Base-by-base conservation (phyloP, 495 filamentous ascomycete genomes). In the Durotheca rogersii region DNA sequence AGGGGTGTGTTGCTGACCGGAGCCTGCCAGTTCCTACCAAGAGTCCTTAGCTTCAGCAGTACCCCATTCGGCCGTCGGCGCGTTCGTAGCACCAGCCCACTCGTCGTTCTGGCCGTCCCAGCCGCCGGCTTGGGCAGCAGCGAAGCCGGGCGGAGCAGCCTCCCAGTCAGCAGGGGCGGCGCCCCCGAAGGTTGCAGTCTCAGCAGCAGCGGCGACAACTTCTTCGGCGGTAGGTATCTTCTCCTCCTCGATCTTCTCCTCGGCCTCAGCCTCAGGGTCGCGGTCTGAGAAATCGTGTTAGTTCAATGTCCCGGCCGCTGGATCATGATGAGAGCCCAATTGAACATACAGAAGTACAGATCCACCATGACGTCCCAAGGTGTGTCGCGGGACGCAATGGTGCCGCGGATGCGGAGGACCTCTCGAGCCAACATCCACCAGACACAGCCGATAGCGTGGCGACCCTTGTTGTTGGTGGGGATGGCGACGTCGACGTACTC, bases 391-490 rank as follows among this genome's bases (percentile, higher is more conserved):
- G 81, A 87, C 62, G 89, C 86, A 61, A 98, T 86, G 58, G 90
- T 96, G 60, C 94, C 93, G 65, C 93, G 89, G 62, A 98, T 88
- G 74, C 93, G 89, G 72, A 97, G 92, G 67, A 98, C 90, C 84
- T 98, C 93, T 81, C 93, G 93, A 67, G 93, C 90, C 59, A 98
- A 81, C 87, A 98, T 88, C 93, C 93, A 98, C 93, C 93, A 98
- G 81, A 98, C 75, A 58, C 93, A 81, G 78, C 93, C 93, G 62
- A 98, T 97, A 71, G 94, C 85, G 78, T 96, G 91, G 68, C 93
- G 92, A 77, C 89, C 90, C 87, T 98, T 98, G 87, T 98, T 98
- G 87, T 98, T 98, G 77, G 93, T 96, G 61, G 93, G 93, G 77
- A 98, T 98, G 73, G 93, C 93, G 75, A 98, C 87, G 68, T 98